These are phyloP conservation scores for Cyclostephanos tholiformis DNA, from an alignment of 108 stramenopile species.

Conservation along the genomic window DNA sequence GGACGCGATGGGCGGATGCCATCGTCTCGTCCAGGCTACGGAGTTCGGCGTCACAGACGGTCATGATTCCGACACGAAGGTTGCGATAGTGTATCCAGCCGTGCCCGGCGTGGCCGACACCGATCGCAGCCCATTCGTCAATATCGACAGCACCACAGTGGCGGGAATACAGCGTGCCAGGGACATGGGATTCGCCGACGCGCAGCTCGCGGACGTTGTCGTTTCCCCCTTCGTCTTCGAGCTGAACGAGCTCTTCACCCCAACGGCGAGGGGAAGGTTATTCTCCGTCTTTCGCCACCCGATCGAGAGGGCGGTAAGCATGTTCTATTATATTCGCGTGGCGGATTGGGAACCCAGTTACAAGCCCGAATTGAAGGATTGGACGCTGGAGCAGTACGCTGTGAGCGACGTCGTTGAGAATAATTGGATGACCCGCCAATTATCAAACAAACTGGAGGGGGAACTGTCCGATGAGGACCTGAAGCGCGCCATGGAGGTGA, in stretches of 20 bases:
- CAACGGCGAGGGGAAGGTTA: constrained; percentile 49
- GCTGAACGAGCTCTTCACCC: constrained; percentile 59
- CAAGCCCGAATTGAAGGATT: constrained; percentile 57
- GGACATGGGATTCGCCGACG: constrained; percentile 61
- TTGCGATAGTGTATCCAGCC: constrained; percentile 57
- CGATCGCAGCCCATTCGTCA: constrained; percentile 60
- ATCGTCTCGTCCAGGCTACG: constrained; percentile 58
- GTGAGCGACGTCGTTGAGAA: constrained; percentile 52
- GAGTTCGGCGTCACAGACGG: constrained; percentile 68
- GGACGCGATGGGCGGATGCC: constrained; percentile 57
- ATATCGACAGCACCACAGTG: constrained; percentile 65
- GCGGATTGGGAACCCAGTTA: constrained; percentile 63
- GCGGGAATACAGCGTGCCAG: constrained; percentile 56
- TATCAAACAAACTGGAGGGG: constrained; percentile 50
- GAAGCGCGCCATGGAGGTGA: constrained; percentile 55
- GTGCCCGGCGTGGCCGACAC: constrained; percentile 49
- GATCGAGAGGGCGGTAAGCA: constrained; percentile 58
- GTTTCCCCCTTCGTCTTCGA: constrained; percentile 60
- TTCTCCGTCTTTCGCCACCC: constrained; percentile 69
- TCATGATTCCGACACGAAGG: constrained; percentile 52
- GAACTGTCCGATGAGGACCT: constrained; percentile 53
- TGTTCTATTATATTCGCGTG: constrained; percentile 60
- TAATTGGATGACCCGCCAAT: constrained; percentile 66
- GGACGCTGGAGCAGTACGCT: constrained; percentile 61
- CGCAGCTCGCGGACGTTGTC: constrained; percentile 58